These are phyloP conservation scores for Cladosporium sp. DNA, from an alignment of 2,329 filamentous ascomycete species.

Conservation along the genomic window DNA sequence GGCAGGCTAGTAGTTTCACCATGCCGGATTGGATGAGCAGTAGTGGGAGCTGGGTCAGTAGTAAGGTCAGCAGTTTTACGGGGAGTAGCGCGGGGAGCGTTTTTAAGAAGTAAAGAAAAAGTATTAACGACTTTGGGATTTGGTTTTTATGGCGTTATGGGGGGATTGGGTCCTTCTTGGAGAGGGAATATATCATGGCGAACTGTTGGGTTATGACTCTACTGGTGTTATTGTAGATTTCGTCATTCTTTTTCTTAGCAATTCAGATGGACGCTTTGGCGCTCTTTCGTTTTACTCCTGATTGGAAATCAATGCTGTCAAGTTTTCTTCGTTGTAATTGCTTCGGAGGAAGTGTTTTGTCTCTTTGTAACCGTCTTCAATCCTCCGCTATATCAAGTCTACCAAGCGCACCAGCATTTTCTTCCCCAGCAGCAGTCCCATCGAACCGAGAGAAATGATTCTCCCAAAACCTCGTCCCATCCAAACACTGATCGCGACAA, in stretches of 20 bases:
- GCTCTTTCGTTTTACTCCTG: too few species aligned
- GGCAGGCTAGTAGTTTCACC: constrained; percentile 26
- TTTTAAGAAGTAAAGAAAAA: neutral
- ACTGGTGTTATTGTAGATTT: too few species aligned
- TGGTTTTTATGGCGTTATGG: neutral
- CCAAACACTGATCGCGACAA: constrained; percentile 86
- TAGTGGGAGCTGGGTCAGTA: constrained; percentile 33
- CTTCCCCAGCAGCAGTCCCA: neutral
- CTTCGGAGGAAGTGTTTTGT: too few species aligned
- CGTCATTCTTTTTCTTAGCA: too few species aligned
- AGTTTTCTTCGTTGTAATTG: too few species aligned
- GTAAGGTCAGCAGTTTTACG: constrained; percentile 31
- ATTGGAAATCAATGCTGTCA: too few species aligned
- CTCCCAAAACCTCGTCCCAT: constrained; percentile 89
- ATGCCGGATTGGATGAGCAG: constrained; percentile 35
- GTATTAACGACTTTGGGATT: neutral
- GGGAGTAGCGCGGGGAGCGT: constrained; percentile 28
- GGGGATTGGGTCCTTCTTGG: neutral
- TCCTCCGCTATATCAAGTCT: neutral
- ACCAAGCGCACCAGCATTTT: neutral
- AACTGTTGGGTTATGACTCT: too few species aligned
- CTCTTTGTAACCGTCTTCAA: neutral
- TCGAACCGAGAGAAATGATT: constrained; percentile 47
- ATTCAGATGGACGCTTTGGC: too few species aligned
- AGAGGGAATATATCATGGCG: too few species aligned